Conservation (phyloP, 768 basidiomycete species). For the Boletus fagicola region DNA sequence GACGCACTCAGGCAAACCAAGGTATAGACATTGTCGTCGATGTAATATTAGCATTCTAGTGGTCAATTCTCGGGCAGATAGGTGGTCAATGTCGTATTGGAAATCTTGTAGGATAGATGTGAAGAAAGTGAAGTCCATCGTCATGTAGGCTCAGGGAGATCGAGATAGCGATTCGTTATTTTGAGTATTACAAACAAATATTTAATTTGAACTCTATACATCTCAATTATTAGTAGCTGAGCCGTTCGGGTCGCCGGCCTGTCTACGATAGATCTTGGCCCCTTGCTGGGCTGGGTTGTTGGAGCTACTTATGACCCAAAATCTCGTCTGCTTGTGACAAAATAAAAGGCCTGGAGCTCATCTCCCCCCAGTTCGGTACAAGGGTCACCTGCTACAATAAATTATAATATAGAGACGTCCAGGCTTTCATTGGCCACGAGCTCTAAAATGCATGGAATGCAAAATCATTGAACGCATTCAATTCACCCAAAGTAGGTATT, state of each 20-base stretch:
- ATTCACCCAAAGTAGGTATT: background rate
- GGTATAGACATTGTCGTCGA: background rate
- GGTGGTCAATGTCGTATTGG: background rate
- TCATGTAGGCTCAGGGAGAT: background rate
- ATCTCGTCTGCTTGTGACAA: background rate
- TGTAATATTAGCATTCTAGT: background rate
- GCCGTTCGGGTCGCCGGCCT: background rate
- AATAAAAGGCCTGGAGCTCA: background rate
- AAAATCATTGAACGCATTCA: background rate
- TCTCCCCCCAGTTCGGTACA: background rate
- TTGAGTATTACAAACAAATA: background rate
- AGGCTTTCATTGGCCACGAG: background rate
- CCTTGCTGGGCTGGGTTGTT: background rate
- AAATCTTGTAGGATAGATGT: background rate
- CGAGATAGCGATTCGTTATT: background rate
- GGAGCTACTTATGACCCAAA: background rate
- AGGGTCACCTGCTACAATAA: background rate
- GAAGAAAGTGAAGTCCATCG: background rate
- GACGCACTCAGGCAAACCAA: constrained; percentile 1
- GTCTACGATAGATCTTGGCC: background rate
- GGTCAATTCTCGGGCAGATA: background rate
- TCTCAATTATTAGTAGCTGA: no score
- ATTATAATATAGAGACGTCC: background rate
- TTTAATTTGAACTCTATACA: background rate
- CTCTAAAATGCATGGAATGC: background rate